A percentile compares a stretch with the other conserved stretches of the same genome.
phyloP scores from a whole-genome alignment of 176 grass and related monocot genomes.

The Rhynchospora breviuscula region DNA sequence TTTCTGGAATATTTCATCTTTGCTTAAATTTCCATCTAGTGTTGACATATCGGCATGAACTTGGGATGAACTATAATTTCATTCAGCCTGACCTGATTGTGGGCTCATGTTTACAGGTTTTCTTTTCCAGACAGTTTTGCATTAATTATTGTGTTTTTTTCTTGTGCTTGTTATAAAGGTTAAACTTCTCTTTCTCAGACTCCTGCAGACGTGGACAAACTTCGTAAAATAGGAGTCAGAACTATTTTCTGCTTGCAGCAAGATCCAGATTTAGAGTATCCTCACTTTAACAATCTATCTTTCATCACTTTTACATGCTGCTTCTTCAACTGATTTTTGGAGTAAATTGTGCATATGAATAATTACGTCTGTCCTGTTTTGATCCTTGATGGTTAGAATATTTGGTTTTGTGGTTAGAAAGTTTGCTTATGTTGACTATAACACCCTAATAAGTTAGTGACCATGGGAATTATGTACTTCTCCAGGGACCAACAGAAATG shows the following conservation, averaged over 20 bases:
- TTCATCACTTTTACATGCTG: neutral
- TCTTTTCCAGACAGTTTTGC: slow-evolving; percentile 16
- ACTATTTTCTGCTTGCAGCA: slow-evolving; percentile 98
- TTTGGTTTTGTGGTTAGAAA: neutral
- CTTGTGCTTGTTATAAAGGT: slow-evolving; percentile 35
- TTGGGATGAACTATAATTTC: slow-evolving; percentile 98
- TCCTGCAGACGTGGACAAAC: slow-evolving; percentile 83
- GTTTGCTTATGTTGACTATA: neutral
- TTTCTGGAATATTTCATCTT: slow-evolving; percentile 19
- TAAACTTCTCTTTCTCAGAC: slow-evolving; percentile 38
- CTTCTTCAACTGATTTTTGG: neutral
- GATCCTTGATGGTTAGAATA: neutral
- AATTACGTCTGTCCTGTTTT: neutral
- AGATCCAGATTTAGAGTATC: slow-evolving; percentile 93
- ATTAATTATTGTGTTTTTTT: neutral
- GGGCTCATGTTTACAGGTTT: slow-evolving; percentile 95
- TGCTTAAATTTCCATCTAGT: slow-evolving; percentile 27
- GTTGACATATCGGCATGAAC: slow-evolving; percentile 92
- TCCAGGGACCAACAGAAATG: neutral
- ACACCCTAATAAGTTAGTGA: neutral
- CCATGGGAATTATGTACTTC: neutral
- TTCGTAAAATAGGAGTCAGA: slow-evolving; percentile 78
- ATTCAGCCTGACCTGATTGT: slow-evolving; percentile 88
- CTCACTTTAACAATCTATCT: slow-evolving; percentile 11
- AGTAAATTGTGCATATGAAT: neutral